Conservation (phyloP, 768 basidiomycete genomes). For the Rhizopogon vulgaris region DNA sequence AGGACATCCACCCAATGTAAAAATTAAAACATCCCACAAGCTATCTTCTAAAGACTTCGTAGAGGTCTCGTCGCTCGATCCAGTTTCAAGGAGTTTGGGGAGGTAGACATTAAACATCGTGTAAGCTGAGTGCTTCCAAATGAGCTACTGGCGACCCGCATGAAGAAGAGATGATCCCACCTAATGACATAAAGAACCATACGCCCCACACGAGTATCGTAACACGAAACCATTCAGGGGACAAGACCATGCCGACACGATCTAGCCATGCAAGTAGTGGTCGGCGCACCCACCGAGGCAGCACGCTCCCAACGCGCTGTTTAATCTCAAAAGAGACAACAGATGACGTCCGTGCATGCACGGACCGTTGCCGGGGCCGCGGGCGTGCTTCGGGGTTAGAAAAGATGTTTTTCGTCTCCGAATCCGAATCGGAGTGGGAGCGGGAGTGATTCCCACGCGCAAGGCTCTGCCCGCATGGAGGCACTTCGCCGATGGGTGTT, state of each 20-base stretch:
- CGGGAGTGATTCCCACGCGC: slow-evolving; percentile 27
- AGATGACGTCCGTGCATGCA: slow-evolving; percentile 31
- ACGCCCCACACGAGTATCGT: slow-evolving; percentile 74
- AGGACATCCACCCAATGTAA: slow-evolving; percentile 79
- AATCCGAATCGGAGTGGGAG: slow-evolving; percentile 5
- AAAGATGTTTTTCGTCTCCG: slow-evolving; percentile 13
- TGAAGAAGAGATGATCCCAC: slow-evolving; percentile 32
- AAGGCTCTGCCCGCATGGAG: slow-evolving; percentile 13
- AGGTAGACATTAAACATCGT: slow-evolving; percentile 94
- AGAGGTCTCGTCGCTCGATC: slow-evolving; percentile 11
- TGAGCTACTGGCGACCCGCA: not conserved
- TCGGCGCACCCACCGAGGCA: slow-evolving; percentile 50
- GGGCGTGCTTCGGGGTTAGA: slow-evolving; percentile 1
- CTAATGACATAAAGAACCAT: slow-evolving; percentile 76
- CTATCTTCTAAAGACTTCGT: slow-evolving; percentile 52
- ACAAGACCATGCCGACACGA: slow-evolving; percentile 62
- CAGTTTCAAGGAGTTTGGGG: slow-evolving; percentile 75
- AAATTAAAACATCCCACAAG: slow-evolving; percentile 83
- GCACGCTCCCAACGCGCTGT: slow-evolving; percentile 32
- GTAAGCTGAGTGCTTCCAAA: slow-evolving; percentile 43
- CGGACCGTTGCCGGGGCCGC: slow-evolving; percentile 3
- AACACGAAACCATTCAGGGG: slow-evolving; percentile 69
- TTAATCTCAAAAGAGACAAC: slow-evolving; percentile 31
- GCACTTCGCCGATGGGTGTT: slow-evolving; percentile 21
- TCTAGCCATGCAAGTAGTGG: slow-evolving; percentile 67